Base-by-base conservation (phyloP, 176 grass and related monocot species). In the Cenchrus purpureus region DNA sequence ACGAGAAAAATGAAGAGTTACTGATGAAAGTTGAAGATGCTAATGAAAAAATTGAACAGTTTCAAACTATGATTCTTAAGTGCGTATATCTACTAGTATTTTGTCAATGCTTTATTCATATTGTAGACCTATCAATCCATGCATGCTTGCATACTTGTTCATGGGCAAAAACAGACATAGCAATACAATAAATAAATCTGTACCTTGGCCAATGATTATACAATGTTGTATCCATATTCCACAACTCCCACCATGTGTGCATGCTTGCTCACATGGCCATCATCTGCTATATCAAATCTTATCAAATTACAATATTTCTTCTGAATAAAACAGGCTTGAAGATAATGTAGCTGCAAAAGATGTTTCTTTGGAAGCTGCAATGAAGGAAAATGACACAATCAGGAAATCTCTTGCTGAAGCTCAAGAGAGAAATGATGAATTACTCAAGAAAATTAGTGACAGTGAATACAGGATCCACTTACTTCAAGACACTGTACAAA, bases 281-380 rank as follows among this genome's bases (percentile, higher is more conserved):
- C 67, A 16, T 83, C 74, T 86, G 10, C 57, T 79, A 29, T 74
- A 64, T 9, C 78, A 37, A 79, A 48, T 43, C 80, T 68, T 54
- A 61, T 75, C 37, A 63, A 76, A 20, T 83, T 63, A 51, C 76
- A 82, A 20, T 71, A 75, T 48, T 71, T n/a, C 86, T 43, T 56
- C 75, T 90, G 75, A 77, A 88, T 71, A 58, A 79, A 79, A 87
- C 77, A 95, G 93, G 77, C 85, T 92, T 76, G 84, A 92, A 87
- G 87, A 92, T 77, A 63, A 74, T 44, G 59, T 90, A 67, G 68
- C 84, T 46, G 80, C 58, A 61, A 90, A 90, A 90, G 68, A 83
- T 85, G 50, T 56, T 82, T 84, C 71, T 65, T 88, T 91, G 59
- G 78, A 88, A 88, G 68, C 75, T 75, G 67, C 74, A 75, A 67